phyloP scores from a whole-genome alignment of 257 asterid genomes.

The Misopates orontium region DNA sequence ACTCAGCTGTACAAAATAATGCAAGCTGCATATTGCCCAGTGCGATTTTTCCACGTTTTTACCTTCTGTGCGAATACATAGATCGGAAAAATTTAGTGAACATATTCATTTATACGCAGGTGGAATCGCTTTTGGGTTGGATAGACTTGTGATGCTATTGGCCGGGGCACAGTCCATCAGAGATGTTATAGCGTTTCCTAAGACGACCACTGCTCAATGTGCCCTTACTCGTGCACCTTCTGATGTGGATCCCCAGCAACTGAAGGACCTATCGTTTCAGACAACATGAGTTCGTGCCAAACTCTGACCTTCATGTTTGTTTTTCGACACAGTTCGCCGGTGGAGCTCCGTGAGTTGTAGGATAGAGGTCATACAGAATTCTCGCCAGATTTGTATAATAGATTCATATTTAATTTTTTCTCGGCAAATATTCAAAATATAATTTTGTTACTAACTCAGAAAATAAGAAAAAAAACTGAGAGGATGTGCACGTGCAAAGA shows the following conservation, averaged over 20 bases:
- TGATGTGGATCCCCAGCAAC: constrained; percentile 74
- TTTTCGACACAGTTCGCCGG: neutral
- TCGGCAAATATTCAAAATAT: neutral
- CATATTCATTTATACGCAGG: constrained; percentile 40
- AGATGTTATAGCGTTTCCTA: constrained; percentile 95
- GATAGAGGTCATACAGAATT: neutral
- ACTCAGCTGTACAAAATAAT: too few species aligned
- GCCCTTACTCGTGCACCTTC: constrained; percentile 91
- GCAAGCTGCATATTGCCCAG: neutral
- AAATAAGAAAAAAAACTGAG: neutral
- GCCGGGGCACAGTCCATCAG: constrained; percentile 77
- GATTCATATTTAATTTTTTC: neutral
- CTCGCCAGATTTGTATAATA: neutral
- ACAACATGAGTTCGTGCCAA: neutral
- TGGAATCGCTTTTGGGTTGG: constrained; percentile 92
- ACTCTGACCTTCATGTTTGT: neutral
- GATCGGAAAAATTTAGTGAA: constrained; percentile 4
- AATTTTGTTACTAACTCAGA: neutral
- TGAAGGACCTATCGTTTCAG: constrained; percentile 59
- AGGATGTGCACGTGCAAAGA: neutral
- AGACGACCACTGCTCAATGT: constrained; percentile 91
- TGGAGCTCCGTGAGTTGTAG: neutral
- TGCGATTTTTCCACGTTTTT: neutral
- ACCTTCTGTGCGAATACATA: neutral
- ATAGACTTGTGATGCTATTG: constrained; percentile 84